Evolutionary conservation across 148 eudicot genomes (phyloP), one percentile per base, ranked within the genome.

Genomic region (Heliosperma pusillum): DNA sequence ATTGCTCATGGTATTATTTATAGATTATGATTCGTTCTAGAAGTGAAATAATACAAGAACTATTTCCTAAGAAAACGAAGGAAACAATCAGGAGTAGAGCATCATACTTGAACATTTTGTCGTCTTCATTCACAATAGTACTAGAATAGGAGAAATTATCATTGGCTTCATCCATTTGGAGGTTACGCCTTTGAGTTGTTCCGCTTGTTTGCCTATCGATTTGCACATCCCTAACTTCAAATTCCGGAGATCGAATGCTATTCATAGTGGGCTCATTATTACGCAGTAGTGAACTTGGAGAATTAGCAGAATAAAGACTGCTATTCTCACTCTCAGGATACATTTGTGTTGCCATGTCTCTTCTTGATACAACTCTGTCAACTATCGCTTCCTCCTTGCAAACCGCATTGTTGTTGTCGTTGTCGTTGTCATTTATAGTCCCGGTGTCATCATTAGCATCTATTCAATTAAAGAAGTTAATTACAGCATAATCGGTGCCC

Each of bases 331-430:
- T 86, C 19, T 72, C 84, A 7, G 90, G 86, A 73, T 86, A 86
- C 97, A 94, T 91, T 77, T 94, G 97, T 15, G 97, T 94, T 3
- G 93, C 97, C 98, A 87, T 89, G 50, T 94, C 98, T 45, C 98
- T 81, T 42, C 92, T 79, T 10, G 88, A 87, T 50, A 83, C 76
- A 29, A 58, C 86, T 10, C 80, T 11, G 45, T 80, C 79, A 6
- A 69, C 72, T 21, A 17, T 13, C 10, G 60, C 44, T 62, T 69
- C 78, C 11, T 79, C 74, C 74, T 83, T 22, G 1, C 42, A 19
- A 42, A 0, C 16, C 2, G 24, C 20, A 42, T 53, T 22, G 16
- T 50, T 33, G 11, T 59, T 3, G 7, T 69, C 20, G 29, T 33
- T 45, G 5, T 62, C 3, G 8, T 67, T 74, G 44, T 83, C 78